These are phyloP conservation scores for Ramularia collo-cygni DNA, from an alignment of 2,329 filamentous ascomycete species.

Conservation along the genomic window DNA sequence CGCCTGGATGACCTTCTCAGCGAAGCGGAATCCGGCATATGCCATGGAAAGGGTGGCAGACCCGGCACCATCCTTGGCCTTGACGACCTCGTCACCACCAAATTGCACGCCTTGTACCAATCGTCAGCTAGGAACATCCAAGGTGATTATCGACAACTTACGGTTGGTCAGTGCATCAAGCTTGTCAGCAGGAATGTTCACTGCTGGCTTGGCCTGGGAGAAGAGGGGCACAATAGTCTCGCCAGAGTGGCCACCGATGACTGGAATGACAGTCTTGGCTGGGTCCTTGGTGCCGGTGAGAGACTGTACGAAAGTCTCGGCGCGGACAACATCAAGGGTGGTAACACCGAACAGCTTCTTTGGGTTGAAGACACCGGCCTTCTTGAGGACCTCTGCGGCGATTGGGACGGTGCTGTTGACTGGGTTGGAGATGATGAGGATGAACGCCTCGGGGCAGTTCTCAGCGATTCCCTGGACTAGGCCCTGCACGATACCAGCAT, in stretches of 20 bases:
- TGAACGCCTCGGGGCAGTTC: constrained; percentile 83
- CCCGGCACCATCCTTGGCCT: constrained; percentile 86
- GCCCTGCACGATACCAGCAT: constrained; percentile 94
- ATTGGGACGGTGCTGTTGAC: constrained; percentile 99
- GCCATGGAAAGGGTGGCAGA: constrained; percentile 93
- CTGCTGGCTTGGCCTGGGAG: constrained; percentile 76
- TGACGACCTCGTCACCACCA: constrained; percentile 93
- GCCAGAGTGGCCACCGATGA: constrained; percentile 94
- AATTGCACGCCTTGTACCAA: constrained; percentile 76
- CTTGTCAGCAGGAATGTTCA: constrained; percentile 81
- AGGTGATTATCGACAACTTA: constrained; percentile 32
- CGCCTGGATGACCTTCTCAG: constrained; percentile 88
- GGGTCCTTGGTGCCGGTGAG: constrained; percentile 77
- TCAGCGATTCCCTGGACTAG: constrained; percentile 84
- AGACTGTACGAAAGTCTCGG: constrained; percentile 90
- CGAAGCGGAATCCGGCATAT: constrained; percentile 91
- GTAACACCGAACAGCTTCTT: constrained; percentile 98
- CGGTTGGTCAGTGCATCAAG: constrained; percentile 86
- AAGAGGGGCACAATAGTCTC: constrained; percentile 97
- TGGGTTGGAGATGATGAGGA: constrained; percentile 97
- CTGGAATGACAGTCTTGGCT: constrained; percentile 75
- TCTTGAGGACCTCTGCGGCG: constrained; percentile 92
- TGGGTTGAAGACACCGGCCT: constrained; percentile 85
- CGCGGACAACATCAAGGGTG: constrained; percentile 95
- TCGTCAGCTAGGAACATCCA: background rate